Evolutionary conservation across 371 early-diverging fungal genomes (phyloP), one percentile per base, ranked within the genome.

Genomic region (Zancudomyces culisetae): DNA sequence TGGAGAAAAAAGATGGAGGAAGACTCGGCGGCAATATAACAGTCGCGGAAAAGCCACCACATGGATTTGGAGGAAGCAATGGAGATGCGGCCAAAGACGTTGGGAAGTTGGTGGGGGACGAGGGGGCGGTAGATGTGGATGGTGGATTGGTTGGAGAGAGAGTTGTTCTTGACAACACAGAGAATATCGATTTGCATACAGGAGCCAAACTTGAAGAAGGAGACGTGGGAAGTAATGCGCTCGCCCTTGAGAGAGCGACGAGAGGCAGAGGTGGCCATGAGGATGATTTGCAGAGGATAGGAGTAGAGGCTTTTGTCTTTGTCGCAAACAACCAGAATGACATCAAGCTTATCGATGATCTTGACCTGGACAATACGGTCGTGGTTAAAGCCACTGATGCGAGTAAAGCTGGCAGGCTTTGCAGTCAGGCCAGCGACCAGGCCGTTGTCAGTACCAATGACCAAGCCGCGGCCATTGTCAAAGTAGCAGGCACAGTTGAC

Each of bases 331-430:
- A 90, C 73, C 22, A 89, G 69, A 41, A 93, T 63, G 39, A 83
- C 68, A 20, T 77, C 79, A 52, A 75, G 73, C 21, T 77, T 73
- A 55, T 81, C 81, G 29, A 90, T 58, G 2, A 88, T 76, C 55
- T 88, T 89, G 42, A 93, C 75, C 61, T 91, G 90, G n/a, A 74
- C 70, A 15, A 91, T 80, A 55, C 79, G 79, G 43, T 89, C 90
- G 51, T 86, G 66, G 18, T 78, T 72, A 43, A 91, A 56, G 27
- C 81, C 72, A 41, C 74, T 72, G 42, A 71, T 57, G 51, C 35
- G 52, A 47, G 55, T 55, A 59, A 58, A 68, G 41, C 63, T 63
- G 29, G 45, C 39, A 23, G 63, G 64, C 49, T 63, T 52, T 21
- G 62, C 63, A 6, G 60, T 55, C 10, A 60, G 61, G 10, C 74